Percentiles rank a stretch among this genome's conserved stretches.
These are phyloP conservation scores for Phaeosphaeria sp. DNA, from an alignment of 2,329 filamentous ascomycete species.

Conservation along the genomic window DNA sequence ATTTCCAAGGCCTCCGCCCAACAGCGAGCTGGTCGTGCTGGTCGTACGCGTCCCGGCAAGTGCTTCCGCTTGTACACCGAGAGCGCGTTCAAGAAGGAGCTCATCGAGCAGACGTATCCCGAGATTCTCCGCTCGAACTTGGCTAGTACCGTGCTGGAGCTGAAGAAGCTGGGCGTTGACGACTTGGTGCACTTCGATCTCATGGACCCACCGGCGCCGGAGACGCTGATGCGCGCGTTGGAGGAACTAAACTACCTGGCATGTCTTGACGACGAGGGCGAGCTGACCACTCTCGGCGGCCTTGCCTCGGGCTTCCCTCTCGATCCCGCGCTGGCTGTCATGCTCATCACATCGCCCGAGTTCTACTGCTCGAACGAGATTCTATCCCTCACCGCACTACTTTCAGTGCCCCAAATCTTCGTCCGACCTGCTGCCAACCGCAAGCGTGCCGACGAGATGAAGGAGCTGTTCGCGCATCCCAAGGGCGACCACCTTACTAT, in stretches of 20 bases:
- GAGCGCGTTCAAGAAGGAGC: slow-evolving; percentile 93
- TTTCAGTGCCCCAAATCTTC: slow-evolving; percentile 95
- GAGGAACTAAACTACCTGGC: slow-evolving; percentile 98
- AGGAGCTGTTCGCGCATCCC: slow-evolving; percentile 86
- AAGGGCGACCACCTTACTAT: slow-evolving; percentile 96
- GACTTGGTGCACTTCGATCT: slow-evolving; percentile 98
- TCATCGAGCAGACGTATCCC: slow-evolving; percentile 96
- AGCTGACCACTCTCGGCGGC: slow-evolving; percentile 83
- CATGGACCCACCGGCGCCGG: slow-evolving; percentile 97
- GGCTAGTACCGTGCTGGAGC: slow-evolving; percentile 90
- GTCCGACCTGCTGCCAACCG: slow-evolving; percentile 83
- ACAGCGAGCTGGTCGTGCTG: slow-evolving; percentile 97
- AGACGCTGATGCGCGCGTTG: slow-evolving; percentile 96
- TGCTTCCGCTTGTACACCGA: slow-evolving; percentile 98
- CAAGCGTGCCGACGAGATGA: slow-evolving; percentile 97
- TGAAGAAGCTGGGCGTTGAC: slow-evolving; percentile 96
- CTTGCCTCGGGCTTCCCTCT: slow-evolving; percentile 95
- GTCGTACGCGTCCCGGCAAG: slow-evolving; percentile 97
- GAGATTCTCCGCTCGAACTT: slow-evolving; percentile 95
- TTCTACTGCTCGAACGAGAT: slow-evolving; percentile 99
- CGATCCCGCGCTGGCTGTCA: slow-evolving; percentile 91
- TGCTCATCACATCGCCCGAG: slow-evolving; percentile 96
- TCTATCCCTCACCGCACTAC: slow-evolving; percentile 88
- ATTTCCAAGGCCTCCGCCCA: slow-evolving; percentile 98
- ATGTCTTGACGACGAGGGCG: slow-evolving; percentile 94